Percentiles rank a stretch among this genome's conserved stretches.
Evolutionary conservation across 2,329 filamentous ascomycete species (phyloP).

Genomic region (Kalmusia sp.): DNA sequence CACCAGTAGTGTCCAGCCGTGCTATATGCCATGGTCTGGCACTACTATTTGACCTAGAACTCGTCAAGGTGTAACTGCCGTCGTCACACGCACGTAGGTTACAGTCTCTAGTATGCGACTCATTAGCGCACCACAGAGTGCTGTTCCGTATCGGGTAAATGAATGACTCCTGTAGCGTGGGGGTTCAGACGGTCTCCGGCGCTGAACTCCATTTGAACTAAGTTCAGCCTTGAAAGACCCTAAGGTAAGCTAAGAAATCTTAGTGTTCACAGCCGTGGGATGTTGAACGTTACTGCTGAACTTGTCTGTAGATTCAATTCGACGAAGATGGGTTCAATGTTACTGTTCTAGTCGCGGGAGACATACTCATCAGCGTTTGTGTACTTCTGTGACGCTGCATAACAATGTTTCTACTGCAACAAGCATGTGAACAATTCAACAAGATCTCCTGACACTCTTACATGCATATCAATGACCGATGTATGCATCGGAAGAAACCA

Average conservation of each 20-base stretch:
- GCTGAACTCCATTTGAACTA: neutral
- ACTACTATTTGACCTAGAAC: too few relatives aligned
- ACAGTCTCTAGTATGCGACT: neutral
- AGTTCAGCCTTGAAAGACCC: neutral
- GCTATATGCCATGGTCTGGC: too few relatives aligned
- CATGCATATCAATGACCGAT: constrained; percentile 1
- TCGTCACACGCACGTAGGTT: neutral
- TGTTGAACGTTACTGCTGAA: too few relatives aligned
- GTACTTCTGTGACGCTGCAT: too few relatives aligned
- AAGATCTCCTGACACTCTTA: neutral
- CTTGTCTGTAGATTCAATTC: too few relatives aligned
- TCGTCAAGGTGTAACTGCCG: neutral
- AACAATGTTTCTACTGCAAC: neutral
- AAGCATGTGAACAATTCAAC: neutral
- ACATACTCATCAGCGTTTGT: neutral
- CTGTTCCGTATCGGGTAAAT: neutral
- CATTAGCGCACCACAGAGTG: neutral
- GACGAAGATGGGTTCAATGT: too few relatives aligned
- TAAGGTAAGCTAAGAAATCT: neutral
- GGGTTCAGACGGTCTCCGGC: neutral
- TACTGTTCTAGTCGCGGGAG: too few relatives aligned
- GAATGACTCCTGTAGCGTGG: constrained; percentile 5
- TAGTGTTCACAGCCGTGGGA: too few relatives aligned
- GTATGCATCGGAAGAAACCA: neutral
- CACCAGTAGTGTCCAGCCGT: too few relatives aligned